A percentile compares a stretch with the other conserved stretches of the same genome.
phyloP scores from a whole-genome alignment of 208 protist genomes.

The Trypanosomatidae sp. region DNA sequence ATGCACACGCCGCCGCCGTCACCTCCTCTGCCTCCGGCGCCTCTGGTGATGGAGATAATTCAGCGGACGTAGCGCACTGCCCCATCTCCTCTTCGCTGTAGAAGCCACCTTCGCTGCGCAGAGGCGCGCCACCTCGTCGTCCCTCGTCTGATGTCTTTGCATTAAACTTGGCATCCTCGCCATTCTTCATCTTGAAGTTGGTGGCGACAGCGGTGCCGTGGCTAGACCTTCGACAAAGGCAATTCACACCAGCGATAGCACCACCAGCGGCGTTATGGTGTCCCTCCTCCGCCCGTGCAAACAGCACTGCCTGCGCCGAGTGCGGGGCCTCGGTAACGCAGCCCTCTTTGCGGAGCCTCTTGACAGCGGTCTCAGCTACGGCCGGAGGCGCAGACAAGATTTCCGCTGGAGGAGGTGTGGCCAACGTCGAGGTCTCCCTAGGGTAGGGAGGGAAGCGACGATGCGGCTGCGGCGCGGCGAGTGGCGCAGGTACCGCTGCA shows the following conservation, averaged over 20 bases:
- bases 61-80: not conserved
- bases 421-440: not conserved
- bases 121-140: not conserved
- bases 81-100: not conserved
- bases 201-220: not conserved
- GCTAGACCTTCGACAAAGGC: not conserved
- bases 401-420: not conserved
- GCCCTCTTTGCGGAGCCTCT: not conserved
- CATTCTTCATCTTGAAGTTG: not conserved
- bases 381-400: not conserved
- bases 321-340: not conserved
- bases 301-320: not conserved
- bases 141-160: not conserved
- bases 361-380: constrained; percentile 8
- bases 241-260: not conserved
- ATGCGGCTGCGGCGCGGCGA: not conserved
- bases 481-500: not conserved
- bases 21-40: not conserved
- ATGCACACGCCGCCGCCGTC: not conserved
- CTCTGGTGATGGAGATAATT: constrained; percentile 23
- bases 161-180: not conserved
- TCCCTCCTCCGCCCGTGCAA: not conserved
- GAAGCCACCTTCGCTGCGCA: not conserved
- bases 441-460: not conserved
- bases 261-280: not conserved